Evolutionary conservation across 495 filamentous ascomycete genomes (phyloP), one percentile per base, ranked within the genome.

Genomic region (Neurospora sp.): DNA sequence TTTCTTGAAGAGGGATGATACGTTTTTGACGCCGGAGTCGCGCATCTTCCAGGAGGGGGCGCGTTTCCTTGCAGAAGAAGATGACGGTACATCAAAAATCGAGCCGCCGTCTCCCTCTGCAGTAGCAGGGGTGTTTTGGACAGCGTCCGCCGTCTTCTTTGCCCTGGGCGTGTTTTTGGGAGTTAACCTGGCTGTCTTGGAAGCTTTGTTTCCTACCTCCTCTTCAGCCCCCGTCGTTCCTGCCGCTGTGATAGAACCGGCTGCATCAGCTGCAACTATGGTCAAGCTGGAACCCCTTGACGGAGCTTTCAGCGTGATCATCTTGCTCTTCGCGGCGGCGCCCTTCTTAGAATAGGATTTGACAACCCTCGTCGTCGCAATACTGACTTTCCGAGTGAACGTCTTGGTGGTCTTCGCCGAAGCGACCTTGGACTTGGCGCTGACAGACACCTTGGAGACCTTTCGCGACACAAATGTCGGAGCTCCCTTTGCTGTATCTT

Each of bases 381-480:
- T 72, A 37, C 72, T 69, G 74, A 76, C 77, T n/a, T 44, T 70
- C n/a, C 40, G 41, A 31, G 72, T 69, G 1, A 40, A 42, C 9
- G 38, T 39, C 48, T 69, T 74, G 39, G 68, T 70, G 12, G 75
- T 42, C 71, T 80, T 77, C 14, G 76, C 74, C 31, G 72, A 71
- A 12, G 40, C 18, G 7, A 27, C 22, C 44, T 71, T 48, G 39
- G 69, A 71, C 69, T 82, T 83, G 9, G 80, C 74, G 40, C 75
- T 81, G 12, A 82, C 76, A 16, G 83, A 84, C 18, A 83, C 80
- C 39, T 72, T 81, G 40, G 82, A 81, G 41, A 81, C 78, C 69
- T 76, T 79, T 59, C 78, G 77, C 77, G 83, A 83, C 72, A 82
- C 77, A 59, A 76, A 78, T 4, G 78, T 76, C 4, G 77, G 74